A percentile compares a stretch with the other conserved stretches of the same genome.
phyloP scores from a whole-genome alignment of 257 asterid genomes.

The Orobanche coerulescens region DNA sequence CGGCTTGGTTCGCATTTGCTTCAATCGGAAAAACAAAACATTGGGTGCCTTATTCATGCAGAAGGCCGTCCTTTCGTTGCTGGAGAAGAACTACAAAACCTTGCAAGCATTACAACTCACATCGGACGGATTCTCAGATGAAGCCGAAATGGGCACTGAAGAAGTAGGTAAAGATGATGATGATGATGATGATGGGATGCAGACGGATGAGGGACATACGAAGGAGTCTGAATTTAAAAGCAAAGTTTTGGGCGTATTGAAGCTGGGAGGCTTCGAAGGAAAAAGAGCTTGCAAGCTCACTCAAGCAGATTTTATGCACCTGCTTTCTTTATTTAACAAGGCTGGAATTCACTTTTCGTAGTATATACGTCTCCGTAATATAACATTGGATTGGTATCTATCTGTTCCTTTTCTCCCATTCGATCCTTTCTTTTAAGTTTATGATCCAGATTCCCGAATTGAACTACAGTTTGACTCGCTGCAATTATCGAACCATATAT shows the following conservation, averaged over 20 bases:
- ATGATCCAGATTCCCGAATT: no score
- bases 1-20: conserved; percentile 85
- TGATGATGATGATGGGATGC: conserved; percentile 59
- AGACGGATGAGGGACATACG: conserved; percentile 57
- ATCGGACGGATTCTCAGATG: conserved; percentile 38
- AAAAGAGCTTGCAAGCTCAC: conserved; percentile 71
- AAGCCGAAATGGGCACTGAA: conserved; percentile 41
- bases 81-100: conserved; percentile 85
- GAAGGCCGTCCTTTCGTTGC: conserved; percentile 53
- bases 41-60: conserved; percentile 69
- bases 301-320: conserved; percentile 78
- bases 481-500: no score
- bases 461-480: no score
- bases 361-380: no score
- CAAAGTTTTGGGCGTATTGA: conserved; percentile 56
- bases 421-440: no score
- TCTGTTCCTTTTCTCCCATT: no score
- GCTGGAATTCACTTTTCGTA: conserved; percentile 86
- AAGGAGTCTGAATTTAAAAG: conserved; percentile 68
- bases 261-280: conserved; percentile 60
- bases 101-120: conserved; percentile 65
- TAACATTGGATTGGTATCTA: no score
- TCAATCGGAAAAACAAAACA: conserved; percentile 80
- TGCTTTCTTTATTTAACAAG: conserved; percentile 64
- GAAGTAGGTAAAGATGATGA: conserved; percentile 54